A percentile compares a stretch with the other conserved stretches of the same genome.
These are phyloP conservation scores for Boletus tomentosulus DNA, from an alignment of 768 basidiomycete genomes.

Conservation along the genomic window DNA sequence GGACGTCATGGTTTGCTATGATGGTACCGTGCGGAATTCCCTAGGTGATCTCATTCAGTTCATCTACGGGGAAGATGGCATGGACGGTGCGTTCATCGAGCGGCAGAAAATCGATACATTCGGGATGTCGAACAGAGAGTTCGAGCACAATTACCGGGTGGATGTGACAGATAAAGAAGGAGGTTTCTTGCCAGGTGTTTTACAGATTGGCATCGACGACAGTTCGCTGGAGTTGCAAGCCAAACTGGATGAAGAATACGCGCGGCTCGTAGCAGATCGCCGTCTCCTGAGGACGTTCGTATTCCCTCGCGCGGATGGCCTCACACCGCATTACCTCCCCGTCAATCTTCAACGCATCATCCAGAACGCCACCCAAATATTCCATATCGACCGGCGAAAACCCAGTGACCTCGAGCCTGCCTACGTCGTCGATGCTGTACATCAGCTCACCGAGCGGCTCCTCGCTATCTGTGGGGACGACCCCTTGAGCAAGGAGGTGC, in stretches of 20 bases:
- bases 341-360: slow-evolving; percentile 95
- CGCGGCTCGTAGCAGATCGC: slow-evolving; percentile 69
- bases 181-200: slow-evolving; percentile 72
- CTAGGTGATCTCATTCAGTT: slow-evolving; percentile 95
- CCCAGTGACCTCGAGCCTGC: slow-evolving; percentile 88
- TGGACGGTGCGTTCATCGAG: slow-evolving; percentile 98
- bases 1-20: slow-evolving; percentile 96
- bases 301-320: slow-evolving; percentile 72
- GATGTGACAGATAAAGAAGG: slow-evolving; percentile 83
- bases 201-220: slow-evolving; percentile 88
- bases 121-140: slow-evolving; percentile 72
- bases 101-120: slow-evolving; percentile 92
- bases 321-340: slow-evolving; percentile 78
- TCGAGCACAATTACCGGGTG: slow-evolving; percentile 91
- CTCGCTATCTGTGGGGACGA: slow-evolving; percentile 88
- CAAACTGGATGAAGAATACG: slow-evolving; percentile 77
- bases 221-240: slow-evolving; percentile 78
- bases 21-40: slow-evolving; percentile 96
- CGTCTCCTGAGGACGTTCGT: slow-evolving; percentile 73
- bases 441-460: slow-evolving; percentile 69
- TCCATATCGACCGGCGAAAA: slow-evolving; percentile 93
- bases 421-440: slow-evolving; percentile 79
- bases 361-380: slow-evolving; percentile 93
- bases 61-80: slow-evolving; percentile 97
- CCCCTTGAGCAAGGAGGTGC: slow-evolving; percentile 66